Base-by-base conservation (phyloP, 345 rosid genomes). In the Mercurialis annua region DNA sequence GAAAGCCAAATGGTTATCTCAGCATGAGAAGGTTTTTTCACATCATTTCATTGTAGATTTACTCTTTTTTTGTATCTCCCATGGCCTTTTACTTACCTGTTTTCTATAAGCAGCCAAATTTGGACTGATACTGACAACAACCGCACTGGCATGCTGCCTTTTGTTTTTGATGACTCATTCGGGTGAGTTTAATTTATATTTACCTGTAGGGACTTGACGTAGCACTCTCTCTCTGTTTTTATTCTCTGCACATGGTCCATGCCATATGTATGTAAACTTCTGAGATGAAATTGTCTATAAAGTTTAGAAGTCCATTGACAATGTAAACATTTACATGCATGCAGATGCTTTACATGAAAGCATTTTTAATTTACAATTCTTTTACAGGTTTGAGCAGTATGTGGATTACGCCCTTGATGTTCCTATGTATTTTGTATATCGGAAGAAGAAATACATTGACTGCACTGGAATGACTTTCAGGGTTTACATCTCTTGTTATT, bases 351-450 rank as follows among this genome's bases (percentile, higher is more conserved):
- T 27, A 8, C 27, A 8, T 29, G 62, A 24, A 54, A 17, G 17
- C 15, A 24, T 2, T 47, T 72, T 56, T 46, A 36, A n/a, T 33
- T 18, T 16, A 17, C 1, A 53, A 62, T 30, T 66, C 59, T 66
- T 72, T 33, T 78, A 79, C 86, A 92, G 98, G 83, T 94, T 94
- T 88, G 98, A 94, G 84, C 98, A 83, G 80, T 94, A 94, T 77
- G 99, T 94, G 65, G 98, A 94, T 62, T 94, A 94, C 47, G 99
- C 99, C 65, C 97, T 94, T n/a, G 98, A 94, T 74, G 98, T 92
- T 73, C 99, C 99, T 36, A 94, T 92, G 99, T 94, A 94, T 82
- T 94, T 92, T 73, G 96, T 91, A 59, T 94, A 92, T 68, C 86
- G 92, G 65, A 80, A 88, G 68, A 76, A 88, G 81, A 87, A 85